Evolutionary conservation across 2,329 filamentous ascomycete genomes (phyloP), one percentile per base, ranked within the genome.

Genomic region (Aureobasidium sp.): DNA sequence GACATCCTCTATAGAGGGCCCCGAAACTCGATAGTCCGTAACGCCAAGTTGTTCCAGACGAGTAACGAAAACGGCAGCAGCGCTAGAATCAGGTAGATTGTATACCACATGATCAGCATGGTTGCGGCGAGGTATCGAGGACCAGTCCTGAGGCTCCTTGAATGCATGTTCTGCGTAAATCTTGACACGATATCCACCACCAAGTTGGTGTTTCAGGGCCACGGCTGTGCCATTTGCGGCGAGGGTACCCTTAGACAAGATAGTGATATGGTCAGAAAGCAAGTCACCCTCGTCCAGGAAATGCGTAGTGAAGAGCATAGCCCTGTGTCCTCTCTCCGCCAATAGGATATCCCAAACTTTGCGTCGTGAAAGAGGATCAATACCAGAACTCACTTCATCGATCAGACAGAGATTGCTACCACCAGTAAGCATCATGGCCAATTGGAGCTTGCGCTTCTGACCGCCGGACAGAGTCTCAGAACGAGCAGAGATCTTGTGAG

Each of bases 291-390:
- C 93, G 69, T 97, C 93, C 9, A 97, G 80, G 73, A 96, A 97
- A 72, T 97, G 93, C 0, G 92, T 97, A 0, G 92, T 97, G 62
- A 97, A 74, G 45, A 97, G 84, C 67, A 96, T 89, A 0, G 92
- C 96, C 45, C 92, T 81, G 63, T 81, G 81, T 27, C 91, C 91
- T 62, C 92, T 85, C 73, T 96, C 91, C 1, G 88, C 88, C 13
- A 96, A 79, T 27, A 97, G 78, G 63, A 97, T 97, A 67, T 96
- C 91, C 92, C 92, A 97, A 29, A 97, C 90, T 75, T 96, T 96
- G 32, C 91, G 80, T 60, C 93, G 82, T 25, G 89, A 92, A 1
- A 97, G 77, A 0, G 93, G 91, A 70, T 97, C 92, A 25, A 97
- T 81, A 15, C 92, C 93, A 63, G 88, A 91, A 42, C 88, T 92